phyloP scores from a whole-genome alignment of 2,329 filamentous ascomycete genomes.

The Fusarium napiforme region DNA sequence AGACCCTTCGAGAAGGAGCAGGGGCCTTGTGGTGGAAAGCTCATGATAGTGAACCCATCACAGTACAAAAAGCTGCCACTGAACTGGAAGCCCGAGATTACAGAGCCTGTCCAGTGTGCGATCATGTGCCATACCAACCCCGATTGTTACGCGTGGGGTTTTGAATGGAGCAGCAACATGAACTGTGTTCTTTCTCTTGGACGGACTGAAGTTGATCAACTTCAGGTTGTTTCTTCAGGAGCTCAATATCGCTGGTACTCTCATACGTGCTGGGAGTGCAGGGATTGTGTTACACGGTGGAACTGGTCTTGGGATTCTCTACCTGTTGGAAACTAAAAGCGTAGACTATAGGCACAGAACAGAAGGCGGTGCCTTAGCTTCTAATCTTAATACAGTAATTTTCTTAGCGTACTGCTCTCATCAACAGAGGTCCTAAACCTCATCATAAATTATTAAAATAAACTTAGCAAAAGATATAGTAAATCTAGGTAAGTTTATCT shows the following conservation, averaged over 20 bases:
- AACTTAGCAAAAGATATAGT: too few relatives aligned
- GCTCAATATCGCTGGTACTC: background rate
- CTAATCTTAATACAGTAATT: too few relatives aligned
- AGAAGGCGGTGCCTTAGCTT: too few relatives aligned
- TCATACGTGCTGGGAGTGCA: background rate
- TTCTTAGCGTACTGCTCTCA: too few relatives aligned
- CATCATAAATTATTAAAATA: too few relatives aligned
- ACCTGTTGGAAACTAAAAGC: background rate
- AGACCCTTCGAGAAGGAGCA: background rate
- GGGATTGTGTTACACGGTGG: background rate
- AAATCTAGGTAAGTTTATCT: too few relatives aligned
- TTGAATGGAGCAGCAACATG: background rate
- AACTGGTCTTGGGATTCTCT: background rate
- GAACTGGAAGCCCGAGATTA: background rate
- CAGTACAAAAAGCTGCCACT: background rate
- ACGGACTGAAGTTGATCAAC: background rate
- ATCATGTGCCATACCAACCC: background rate
- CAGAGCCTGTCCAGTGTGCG: background rate
- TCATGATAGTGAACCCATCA: background rate
- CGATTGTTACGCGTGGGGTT: background rate
- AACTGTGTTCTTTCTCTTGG: background rate
- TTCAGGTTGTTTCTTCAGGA: background rate
- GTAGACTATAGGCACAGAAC: too few relatives aligned
- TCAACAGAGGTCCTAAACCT: too few relatives aligned
- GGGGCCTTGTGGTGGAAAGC: background rate